These are phyloP conservation scores for Friedmanniomyces simplex DNA, from an alignment of 495 filamentous ascomycete genomes.

Conservation along the genomic window DNA sequence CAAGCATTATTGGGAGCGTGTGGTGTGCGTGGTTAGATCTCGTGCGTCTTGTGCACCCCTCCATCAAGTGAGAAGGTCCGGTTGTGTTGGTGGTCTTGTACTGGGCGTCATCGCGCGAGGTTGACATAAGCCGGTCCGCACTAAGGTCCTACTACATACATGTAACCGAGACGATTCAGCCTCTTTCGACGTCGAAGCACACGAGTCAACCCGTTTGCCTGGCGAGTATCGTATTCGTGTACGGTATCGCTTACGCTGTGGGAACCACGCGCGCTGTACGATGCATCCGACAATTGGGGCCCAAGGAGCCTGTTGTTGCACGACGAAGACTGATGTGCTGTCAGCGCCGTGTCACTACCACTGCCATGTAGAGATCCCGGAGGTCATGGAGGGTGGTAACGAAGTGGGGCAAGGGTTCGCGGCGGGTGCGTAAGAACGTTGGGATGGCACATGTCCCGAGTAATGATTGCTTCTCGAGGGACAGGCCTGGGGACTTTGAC, in stretches of 20 bases:
- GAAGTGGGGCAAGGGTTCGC: neutral
- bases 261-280: neutral
- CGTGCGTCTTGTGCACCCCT: too few relatives aligned
- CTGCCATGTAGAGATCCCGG: neutral
- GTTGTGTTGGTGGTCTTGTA: too few relatives aligned
- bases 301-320: neutral
- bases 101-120: neutral
- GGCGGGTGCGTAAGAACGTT: neutral
- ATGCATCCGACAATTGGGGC: too few relatives aligned
- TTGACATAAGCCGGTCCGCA: neutral
- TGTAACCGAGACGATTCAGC: neutral
- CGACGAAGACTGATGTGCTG: neutral
- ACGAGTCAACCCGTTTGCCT: neutral
- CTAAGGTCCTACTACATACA: neutral
- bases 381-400: neutral
- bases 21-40: too few relatives aligned
- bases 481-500: too few relatives aligned
- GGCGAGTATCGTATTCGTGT: too few relatives aligned
- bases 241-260: too few relatives aligned
- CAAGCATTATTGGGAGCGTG: too few relatives aligned
- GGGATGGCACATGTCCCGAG: too few relatives aligned
- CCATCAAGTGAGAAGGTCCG: too few relatives aligned
- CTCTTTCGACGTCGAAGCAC: neutral
- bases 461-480: too few relatives aligned
- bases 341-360: neutral